These are phyloP conservation scores for Kwoniella bestiolae DNA, from an alignment of 768 basidiomycete genomes.

Conservation along the genomic window DNA sequence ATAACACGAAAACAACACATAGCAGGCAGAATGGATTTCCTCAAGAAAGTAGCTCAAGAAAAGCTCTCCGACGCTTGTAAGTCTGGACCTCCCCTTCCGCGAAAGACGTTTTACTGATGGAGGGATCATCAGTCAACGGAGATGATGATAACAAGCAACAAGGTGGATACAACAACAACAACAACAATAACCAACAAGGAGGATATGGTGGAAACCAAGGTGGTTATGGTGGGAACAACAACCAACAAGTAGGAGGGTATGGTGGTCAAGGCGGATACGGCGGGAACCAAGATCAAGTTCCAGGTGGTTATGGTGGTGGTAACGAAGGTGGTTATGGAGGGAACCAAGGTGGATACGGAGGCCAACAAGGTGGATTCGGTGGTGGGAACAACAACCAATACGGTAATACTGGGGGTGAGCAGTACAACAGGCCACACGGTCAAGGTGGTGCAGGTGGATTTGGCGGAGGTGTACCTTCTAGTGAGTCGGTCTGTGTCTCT, in stretches of 20 bases:
- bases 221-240: slow-evolving; percentile 21
- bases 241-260: not conserved
- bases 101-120: too few relatives aligned
- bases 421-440: slow-evolving; percentile 46
- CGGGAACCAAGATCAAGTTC: slow-evolving; percentile 42
- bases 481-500: too few relatives aligned
- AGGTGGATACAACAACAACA: slow-evolving; percentile 7
- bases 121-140: not conserved
- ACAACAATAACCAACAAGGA: slow-evolving; percentile 3
- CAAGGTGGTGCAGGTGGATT: slow-evolving; percentile 34
- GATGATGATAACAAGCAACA: slow-evolving; percentile 34
- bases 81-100: slow-evolving; percentile 28
- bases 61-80: slow-evolving; percentile 65
- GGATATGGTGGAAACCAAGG: slow-evolving; percentile 12
- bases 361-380: slow-evolving; percentile 42
- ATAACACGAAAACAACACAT: slow-evolving; percentile 17
- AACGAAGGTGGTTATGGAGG: not conserved
- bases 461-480: slow-evolving; percentile 32
- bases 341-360: slow-evolving; percentile 28
- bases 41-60: slow-evolving; percentile 74
- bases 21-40: slow-evolving; percentile 61
- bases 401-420: slow-evolving; percentile 32
- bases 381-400: slow-evolving; percentile 22
- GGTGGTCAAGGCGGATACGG: slow-evolving; percentile 25
- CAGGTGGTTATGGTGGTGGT: slow-evolving; percentile 17